A percentile compares a stretch with the other conserved stretches of the same genome.
Evolutionary conservation across 805 yeast species (phyloP).

Genomic region (Candida pseudoglaebosa): DNA sequence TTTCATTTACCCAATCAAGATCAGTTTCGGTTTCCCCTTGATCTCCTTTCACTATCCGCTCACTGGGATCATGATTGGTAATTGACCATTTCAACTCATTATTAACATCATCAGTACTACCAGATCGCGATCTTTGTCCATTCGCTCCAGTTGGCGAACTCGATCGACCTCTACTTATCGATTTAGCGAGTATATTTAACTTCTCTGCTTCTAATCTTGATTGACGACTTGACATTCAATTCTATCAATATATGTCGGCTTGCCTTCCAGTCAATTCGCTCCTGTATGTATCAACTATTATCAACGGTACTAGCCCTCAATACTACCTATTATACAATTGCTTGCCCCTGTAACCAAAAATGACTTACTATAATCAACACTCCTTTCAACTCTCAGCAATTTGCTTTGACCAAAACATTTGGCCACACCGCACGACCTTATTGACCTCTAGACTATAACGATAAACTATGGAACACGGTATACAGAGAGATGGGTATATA

Average conservation of each 20-base stretch:
- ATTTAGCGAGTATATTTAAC: constrained; percentile 35
- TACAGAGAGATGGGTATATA: background rate
- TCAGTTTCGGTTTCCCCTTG: constrained; percentile 10
- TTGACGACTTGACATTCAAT: constrained; percentile 34
- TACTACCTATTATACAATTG: too few relatives aligned
- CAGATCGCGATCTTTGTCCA: constrained; percentile 27
- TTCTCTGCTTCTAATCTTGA: constrained; percentile 40
- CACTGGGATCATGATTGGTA: constrained; percentile 70
- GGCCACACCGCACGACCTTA: too few relatives aligned
- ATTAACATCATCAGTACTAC: constrained; percentile 32
- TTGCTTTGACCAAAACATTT: too few relatives aligned
- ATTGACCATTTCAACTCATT: constrained; percentile 60
- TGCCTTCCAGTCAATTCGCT: too few relatives aligned
- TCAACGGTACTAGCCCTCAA: too few relatives aligned
- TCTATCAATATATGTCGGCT: background rate
- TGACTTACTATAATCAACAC: too few relatives aligned
- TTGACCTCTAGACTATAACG: too few relatives aligned
- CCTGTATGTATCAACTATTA: too few relatives aligned
- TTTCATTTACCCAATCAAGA: constrained; percentile 27
- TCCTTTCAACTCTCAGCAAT: too few relatives aligned
- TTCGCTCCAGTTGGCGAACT: constrained; percentile 27
- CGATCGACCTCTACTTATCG: constrained; percentile 37
- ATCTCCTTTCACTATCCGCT: constrained; percentile 40
- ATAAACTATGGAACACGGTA: background rate
- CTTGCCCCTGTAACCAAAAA: too few relatives aligned